Evolutionary conservation across 2,329 filamentous ascomycete species (phyloP).

Genomic region (Cladosporium sp.): DNA sequence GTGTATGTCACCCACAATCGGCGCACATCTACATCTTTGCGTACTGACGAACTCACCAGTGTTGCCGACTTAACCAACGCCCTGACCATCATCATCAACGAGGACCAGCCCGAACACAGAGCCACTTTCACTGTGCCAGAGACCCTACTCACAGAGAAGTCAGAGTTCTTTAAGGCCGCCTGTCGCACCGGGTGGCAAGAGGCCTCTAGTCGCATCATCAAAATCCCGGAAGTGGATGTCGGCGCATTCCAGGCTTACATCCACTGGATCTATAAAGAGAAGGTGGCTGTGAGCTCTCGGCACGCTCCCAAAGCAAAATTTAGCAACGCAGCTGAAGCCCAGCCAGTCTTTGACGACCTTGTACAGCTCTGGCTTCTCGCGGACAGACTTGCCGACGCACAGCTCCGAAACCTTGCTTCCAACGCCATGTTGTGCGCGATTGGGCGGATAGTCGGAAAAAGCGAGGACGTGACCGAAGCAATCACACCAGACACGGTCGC

Average conservation of each 20-base stretch:
- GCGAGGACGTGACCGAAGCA: neutral
- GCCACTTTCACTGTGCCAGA: neutral
- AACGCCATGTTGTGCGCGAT: neutral
- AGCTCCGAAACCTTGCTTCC: neutral
- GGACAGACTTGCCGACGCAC: neutral
- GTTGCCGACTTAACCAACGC: neutral
- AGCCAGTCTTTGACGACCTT: neutral
- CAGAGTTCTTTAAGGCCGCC: neutral
- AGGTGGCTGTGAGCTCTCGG: neutral
- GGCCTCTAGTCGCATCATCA: neutral
- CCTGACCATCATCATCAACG: neutral
- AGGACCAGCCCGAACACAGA: neutral
- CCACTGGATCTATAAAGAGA: neutral
- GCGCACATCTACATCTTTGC: neutral
- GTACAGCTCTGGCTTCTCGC: neutral
- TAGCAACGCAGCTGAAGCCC: too few relatives aligned
- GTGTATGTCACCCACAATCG: neutral
- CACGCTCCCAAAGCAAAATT: neutral
- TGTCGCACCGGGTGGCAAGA: neutral
- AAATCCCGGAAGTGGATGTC: neutral
- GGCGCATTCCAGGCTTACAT: neutral
- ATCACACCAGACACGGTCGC: neutral
- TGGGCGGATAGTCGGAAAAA: fast-evolving
- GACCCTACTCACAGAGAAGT: neutral
- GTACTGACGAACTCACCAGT: neutral